phyloP scores from a whole-genome alignment of 805 yeast genomes.

The Zygotorulaspora chibaensis region DNA sequence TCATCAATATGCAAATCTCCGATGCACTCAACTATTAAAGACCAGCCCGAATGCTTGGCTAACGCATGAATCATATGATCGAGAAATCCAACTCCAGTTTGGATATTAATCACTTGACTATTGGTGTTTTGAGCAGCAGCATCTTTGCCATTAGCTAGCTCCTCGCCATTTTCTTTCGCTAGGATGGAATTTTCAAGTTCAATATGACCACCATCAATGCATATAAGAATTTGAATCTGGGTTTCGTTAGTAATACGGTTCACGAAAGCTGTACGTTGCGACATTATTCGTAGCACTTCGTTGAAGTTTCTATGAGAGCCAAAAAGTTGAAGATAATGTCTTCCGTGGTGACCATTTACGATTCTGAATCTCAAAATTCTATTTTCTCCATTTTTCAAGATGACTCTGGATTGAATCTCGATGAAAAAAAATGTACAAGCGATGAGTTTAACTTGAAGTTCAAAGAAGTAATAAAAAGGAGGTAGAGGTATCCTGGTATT shows the following conservation, averaged over 20 bases:
- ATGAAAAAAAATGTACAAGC: no score
- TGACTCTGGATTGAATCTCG: no score
- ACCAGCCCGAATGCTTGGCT: slow-evolving; percentile 97
- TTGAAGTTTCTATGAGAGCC: no score
- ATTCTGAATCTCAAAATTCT: no score
- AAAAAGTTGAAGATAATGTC: no score
- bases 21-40: slow-evolving; percentile 77
- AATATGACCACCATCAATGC: slow-evolving; percentile 81
- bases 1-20: slow-evolving; percentile 97
- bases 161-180: slow-evolving; percentile 27
- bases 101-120: slow-evolving; percentile 70
- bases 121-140: slow-evolving; percentile 69
- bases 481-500: no score
- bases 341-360: no score
- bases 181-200: slow-evolving; percentile 58
- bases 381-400: no score
- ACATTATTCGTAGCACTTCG: slow-evolving; percentile 5
- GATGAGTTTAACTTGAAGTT: no score
- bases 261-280: slow-evolving; percentile 35
- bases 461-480: no score
- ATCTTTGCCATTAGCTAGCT: slow-evolving; percentile 33
- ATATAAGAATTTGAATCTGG: slow-evolving; percentile 77
- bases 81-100: slow-evolving; percentile 90
- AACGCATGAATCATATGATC: slow-evolving; percentile 98
- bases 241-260: slow-evolving; percentile 86